Evolutionary conservation across 352 stramenopile genomes (phyloP), one percentile per base, ranked within the genome.

Genomic region (Pythium guiyangense): DNA sequence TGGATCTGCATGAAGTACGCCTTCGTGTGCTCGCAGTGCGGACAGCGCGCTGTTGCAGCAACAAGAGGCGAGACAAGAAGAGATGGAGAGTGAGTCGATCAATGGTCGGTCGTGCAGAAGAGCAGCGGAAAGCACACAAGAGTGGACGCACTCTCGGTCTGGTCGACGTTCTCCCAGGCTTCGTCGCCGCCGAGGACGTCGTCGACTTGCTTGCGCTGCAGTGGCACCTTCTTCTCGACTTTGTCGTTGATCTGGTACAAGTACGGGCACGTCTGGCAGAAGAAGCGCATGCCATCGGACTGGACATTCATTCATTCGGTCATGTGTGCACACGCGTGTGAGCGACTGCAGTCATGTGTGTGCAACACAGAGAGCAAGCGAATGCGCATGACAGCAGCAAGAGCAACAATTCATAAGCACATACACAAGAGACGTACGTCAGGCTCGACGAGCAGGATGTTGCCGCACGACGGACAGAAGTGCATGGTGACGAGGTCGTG

Each of bases 1-100:
- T 99, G 97, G 74, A 99, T 99, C 82, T 99, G 97, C 94, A 99
- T 99, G 80, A 99, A 99, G 78, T 99, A 99, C 14, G 98, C 98
- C 71, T 98, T 91, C 43, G 82, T 91, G 74, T 96, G 85, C 67
- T 96, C 86, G 69, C 97, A 99, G 65, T 91, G 79, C 4, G 97
- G 96, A 73, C 97, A 99, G 42, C 84, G 78, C 37, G 86, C 88
- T 95, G 59, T 15, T 14, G 42, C 1, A 47, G 11, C 39, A 44
- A 14, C 39, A 44, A n/a, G n/a, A n/a, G n/a, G n/a, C n/a, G n/a
- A 17, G 18, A n/a, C 15, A 44, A n/a, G 2, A 14, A 43, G 0
- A 56, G 11, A 29, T 22, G 4, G n/a, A n/a, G 5, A 48, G 2
- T 54, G 43, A 55, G 22, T 25, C 34, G 22, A 57, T 42, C 47